Percentiles rank a stretch among this genome's conserved stretches.
These are phyloP conservation scores for Pythium rishiriense DNA, from an alignment of 352 stramenopile genomes.

Conservation along the genomic window DNA sequence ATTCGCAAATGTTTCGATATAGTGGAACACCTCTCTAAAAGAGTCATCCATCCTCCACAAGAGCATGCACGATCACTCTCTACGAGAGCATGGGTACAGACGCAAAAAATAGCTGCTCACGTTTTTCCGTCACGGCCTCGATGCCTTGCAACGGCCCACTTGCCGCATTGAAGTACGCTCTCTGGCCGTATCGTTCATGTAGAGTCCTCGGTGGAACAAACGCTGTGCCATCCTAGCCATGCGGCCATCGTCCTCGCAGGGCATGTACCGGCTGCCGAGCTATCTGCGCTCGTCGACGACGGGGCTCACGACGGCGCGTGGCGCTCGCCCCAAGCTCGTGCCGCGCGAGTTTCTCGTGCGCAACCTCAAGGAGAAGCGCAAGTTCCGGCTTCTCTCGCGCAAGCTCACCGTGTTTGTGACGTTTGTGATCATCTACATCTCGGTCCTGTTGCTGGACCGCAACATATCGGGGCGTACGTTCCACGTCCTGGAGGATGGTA, in stretches of 20 bases:
- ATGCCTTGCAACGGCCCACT: neutral
- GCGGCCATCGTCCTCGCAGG: slow-evolving; percentile 15
- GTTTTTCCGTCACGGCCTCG: neutral
- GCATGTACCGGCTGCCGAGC: slow-evolving; percentile 49
- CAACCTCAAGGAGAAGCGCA: slow-evolving; percentile 70
- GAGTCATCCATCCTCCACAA: neutral
- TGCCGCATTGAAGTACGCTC: too few relatives aligned
- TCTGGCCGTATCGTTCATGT: neutral
- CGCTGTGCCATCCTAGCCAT: neutral
- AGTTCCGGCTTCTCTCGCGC: slow-evolving; percentile 60
- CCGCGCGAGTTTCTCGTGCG: slow-evolving; percentile 56
- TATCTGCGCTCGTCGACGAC: slow-evolving; percentile 34
- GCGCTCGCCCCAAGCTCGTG: slow-evolving; percentile 27
- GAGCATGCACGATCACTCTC: neutral
- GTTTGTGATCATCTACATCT: slow-evolving; percentile 64
- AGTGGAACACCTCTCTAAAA: slow-evolving; percentile 9
- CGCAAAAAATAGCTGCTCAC: slow-evolving; percentile 8
- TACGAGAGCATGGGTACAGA: slow-evolving; percentile 14
- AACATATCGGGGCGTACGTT: slow-evolving; percentile 70
- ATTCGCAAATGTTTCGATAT: neutral
- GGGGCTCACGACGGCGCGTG: slow-evolving; percentile 17
- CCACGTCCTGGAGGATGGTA: neutral
- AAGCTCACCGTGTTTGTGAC: slow-evolving; percentile 69
- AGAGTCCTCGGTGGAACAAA: too few relatives aligned
- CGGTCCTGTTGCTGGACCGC: slow-evolving; percentile 59